A percentile compares a stretch with the other conserved stretches of the same genome.
phyloP scores from a whole-genome alignment of 106 monocot species.

The Apostasia shenzhenica region DNA sequence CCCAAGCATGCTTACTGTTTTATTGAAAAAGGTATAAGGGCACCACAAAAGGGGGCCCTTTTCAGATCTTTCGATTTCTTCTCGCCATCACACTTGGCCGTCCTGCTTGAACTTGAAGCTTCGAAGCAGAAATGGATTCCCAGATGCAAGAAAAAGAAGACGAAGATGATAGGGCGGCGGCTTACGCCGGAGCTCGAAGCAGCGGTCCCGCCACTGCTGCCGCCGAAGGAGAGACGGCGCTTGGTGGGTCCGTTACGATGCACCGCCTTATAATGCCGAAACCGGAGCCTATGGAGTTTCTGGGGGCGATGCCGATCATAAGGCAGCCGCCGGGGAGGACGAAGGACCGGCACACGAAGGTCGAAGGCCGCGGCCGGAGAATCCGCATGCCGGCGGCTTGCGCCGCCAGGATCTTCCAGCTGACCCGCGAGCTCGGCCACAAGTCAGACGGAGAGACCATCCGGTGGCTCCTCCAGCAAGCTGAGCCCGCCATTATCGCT shows the following conservation, averaged over 20 bases:
- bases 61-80: no score
- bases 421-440: conserved; percentile 49
- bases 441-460: conserved; percentile 52
- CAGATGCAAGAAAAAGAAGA: not conserved
- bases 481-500: conserved; percentile 46
- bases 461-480: conserved; percentile 42
- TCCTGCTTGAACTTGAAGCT: not conserved
- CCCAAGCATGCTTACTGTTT: no score
- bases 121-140: not conserved
- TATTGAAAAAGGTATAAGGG: no score
- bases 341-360: conserved; percentile 33
- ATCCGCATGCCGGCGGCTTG: conserved; percentile 45
- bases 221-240: not conserved
- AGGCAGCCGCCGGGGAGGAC: conserved; percentile 15
- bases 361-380: conserved; percentile 40
- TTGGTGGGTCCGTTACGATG: not conserved
- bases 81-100: no score
- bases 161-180: not conserved
- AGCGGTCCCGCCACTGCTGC: not conserved
- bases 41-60: no score
- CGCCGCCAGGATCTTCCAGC: conserved; percentile 36
- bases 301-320: conserved; percentile 14
- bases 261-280: conserved; percentile 24
- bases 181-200: no score
- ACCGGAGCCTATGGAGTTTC: conserved; percentile 31